Evolutionary conservation across 192 early-diverging fungal genomes (phyloP).

Genomic region (Podila horticola): DNA sequence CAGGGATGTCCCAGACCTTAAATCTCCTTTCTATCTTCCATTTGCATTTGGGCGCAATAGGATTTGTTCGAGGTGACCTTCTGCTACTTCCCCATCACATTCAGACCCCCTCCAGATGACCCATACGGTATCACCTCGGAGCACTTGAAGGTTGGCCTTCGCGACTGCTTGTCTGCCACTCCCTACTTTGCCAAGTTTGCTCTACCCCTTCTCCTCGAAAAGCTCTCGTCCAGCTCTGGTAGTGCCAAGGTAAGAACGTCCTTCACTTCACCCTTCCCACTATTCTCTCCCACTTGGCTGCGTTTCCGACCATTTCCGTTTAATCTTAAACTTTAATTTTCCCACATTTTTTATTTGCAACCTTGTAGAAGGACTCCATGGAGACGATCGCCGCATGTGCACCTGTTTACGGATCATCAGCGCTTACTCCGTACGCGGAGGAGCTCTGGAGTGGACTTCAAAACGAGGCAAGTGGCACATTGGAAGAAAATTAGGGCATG

Average conservation of each 20-base stretch:
- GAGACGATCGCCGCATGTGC: constrained; percentile 86
- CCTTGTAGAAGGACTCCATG: constrained; percentile 84
- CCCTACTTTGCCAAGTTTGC: constrained; percentile 84
- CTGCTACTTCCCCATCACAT: constrained; percentile 99
- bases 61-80: constrained; percentile 97
- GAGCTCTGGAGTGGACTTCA: constrained; percentile 80
- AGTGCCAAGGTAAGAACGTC: constrained; percentile 81
- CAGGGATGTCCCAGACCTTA: too few species aligned
- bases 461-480: constrained; percentile 62
- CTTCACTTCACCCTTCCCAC: not conserved
- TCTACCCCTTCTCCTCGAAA: constrained; percentile 90
- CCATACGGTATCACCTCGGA: constrained; percentile 94
- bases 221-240: constrained; percentile 84
- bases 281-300: not conserved
- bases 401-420: constrained; percentile 77
- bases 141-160: constrained; percentile 84
- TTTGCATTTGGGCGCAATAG: constrained; percentile 31
- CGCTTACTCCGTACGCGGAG: constrained; percentile 74
- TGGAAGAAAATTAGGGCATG: not conserved
- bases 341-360: constrained; percentile 23
- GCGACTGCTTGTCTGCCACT: constrained; percentile 79
- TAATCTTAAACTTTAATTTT: constrained; percentile 29
- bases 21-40: constrained; percentile 1
- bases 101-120: constrained; percentile 95
- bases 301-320: not conserved